Evolutionary conservation across 2,329 filamentous ascomycete species (phyloP), one percentile per base, ranked within the genome.

Genomic region (Botryotinia calthae): DNA sequence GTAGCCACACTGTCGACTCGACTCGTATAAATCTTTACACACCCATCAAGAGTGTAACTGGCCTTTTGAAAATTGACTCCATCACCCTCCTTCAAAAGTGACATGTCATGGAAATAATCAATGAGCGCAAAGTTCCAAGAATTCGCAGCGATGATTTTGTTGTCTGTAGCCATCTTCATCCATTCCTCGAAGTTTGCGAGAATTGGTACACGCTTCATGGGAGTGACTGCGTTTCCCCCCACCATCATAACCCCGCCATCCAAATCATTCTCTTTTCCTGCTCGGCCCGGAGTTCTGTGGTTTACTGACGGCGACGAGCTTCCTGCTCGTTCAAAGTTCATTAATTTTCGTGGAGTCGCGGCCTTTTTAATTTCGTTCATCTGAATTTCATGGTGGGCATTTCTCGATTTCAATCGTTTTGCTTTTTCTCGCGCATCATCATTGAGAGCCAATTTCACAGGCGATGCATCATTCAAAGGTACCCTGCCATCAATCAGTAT

Each of bases 81-180:
- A 76, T 99, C 94, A 44, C 96, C 96, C 80, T 99, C 96, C 81
- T 97, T 97, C 65, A 99, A 86, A 61, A 99, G 85, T 1, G 94
- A 97, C 96, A 99, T 98, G 80, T 99, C 96, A 82, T 99, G 95
- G 80, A 99, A 99, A 83, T 99, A 99, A 82, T 99, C 96, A 81
- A 99, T 99, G 28, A 99, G 88, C n/a, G 96, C 96, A 84, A 99
- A 98, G 82, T 98, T 98, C 96, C 96, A 99, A 44, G 95, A 98
- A 82, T 99, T 99, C 74, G 92, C 90, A 66, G 96, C 95, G 81
- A 98, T 99, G 86, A 99, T 99, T 83, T 96, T 96, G 84, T 99
- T 99, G 85, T 99, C 96, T 25, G 96, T 98, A 2, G 96, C 96
- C 94, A 99, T 97, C 87, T 98, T 99, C 94, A 99, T 98, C 96